Base-by-base conservation (phyloP, 2,329 filamentous ascomycete genomes). In the Karstenula rhodostoma region DNA sequence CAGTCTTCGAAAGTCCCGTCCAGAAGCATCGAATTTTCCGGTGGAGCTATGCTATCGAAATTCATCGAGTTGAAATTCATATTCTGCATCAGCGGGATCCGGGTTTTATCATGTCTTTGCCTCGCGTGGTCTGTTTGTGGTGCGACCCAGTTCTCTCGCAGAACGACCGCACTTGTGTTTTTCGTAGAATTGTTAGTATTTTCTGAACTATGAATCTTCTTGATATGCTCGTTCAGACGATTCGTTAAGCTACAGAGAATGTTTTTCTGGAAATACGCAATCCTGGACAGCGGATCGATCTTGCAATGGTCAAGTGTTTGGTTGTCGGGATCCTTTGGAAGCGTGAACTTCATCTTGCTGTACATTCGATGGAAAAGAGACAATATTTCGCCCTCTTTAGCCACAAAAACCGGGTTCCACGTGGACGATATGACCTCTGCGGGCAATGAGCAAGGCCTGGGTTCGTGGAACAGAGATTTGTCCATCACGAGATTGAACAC, bases 341-440 rank as follows among this genome's bases (percentile, higher is more conserved):
- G 49, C 0, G 64, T 66, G 46, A 67, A 68, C 2, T 57, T 47
- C 42, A 72, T n/a, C 40, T 65, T 70, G 13, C 66, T 43, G n/a
- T 66, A 48, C 50, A 67, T 65, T 22, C 32, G 33, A 9, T 66
- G 57, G 52, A 70, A 71, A 0, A 68, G 48, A 8, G 55, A n/a
- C 27, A 58, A 47, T 8, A 71, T 47, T 12, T 59, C 57, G 9
- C 61, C 61, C 46, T 68, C 66, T 47, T 58, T 57, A 7, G 65
- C 65, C 10, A 71, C 64, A 2, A 52, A 27, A 12, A 67, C 37
- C 4, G 68, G 64, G 55, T 66, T 52, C 70, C 70, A 71, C 10
- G 43, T 42, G 42, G 33, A 44, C 29, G 46, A n/a, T 2, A 27
- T 35, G 23, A 40, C 19, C 8, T 56, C 43, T 13, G n/a, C n/a